These are phyloP conservation scores for Penicillium argentinense DNA, from an alignment of 495 filamentous ascomycete species.

Conservation along the genomic window DNA sequence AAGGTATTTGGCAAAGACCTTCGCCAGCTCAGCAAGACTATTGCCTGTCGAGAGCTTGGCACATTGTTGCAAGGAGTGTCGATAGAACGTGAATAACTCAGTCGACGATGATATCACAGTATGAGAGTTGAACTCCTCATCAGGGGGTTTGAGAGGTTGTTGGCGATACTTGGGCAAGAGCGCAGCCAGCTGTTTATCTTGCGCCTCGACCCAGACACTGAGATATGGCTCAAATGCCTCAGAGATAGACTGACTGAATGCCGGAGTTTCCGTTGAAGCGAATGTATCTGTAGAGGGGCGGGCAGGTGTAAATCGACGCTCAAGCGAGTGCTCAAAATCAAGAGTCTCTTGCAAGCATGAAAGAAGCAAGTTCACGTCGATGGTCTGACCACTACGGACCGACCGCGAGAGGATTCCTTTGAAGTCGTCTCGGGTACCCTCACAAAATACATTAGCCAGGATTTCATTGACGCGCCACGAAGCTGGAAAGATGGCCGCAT, in stretches of 20 bases:
- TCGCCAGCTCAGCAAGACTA: slow-evolving; percentile 81
- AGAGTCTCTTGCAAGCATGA: slow-evolving; percentile 95
- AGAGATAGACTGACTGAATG: slow-evolving; percentile 90
- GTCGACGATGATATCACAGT: slow-evolving; percentile 92
- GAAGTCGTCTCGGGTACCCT: slow-evolving; percentile 93
- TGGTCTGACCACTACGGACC: slow-evolving; percentile 78
- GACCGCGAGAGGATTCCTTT: slow-evolving; percentile 87
- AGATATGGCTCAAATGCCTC: slow-evolving; percentile 97
- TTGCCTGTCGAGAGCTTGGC: slow-evolving; percentile 91
- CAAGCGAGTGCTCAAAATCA: slow-evolving; percentile 92
- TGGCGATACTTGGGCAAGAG: slow-evolving; percentile 88
- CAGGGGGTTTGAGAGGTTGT: slow-evolving; percentile 74
- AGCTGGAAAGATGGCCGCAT: slow-evolving; percentile 81
- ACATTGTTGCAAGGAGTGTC: slow-evolving; percentile 86
- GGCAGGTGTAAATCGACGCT: slow-evolving; percentile 75
- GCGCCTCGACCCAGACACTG: slow-evolving; percentile 94
- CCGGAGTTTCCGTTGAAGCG: slow-evolving; percentile 72
- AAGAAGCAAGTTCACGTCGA: slow-evolving; percentile 90
- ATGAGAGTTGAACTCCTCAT: slow-evolving; percentile 90
- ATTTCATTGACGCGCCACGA: slow-evolving; percentile 90
- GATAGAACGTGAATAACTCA: slow-evolving; percentile 96
- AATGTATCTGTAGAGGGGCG: slow-evolving; percentile 92
- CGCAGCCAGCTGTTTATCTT: slow-evolving; percentile 82
- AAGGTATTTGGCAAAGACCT: slow-evolving; percentile 85
- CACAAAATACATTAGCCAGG: slow-evolving; percentile 90